A percentile compares a stretch with the other conserved stretches of the same genome.
These are phyloP conservation scores for Prunus yedoensis DNA, from an alignment of 331 rosid species.

Conservation along the genomic window DNA sequence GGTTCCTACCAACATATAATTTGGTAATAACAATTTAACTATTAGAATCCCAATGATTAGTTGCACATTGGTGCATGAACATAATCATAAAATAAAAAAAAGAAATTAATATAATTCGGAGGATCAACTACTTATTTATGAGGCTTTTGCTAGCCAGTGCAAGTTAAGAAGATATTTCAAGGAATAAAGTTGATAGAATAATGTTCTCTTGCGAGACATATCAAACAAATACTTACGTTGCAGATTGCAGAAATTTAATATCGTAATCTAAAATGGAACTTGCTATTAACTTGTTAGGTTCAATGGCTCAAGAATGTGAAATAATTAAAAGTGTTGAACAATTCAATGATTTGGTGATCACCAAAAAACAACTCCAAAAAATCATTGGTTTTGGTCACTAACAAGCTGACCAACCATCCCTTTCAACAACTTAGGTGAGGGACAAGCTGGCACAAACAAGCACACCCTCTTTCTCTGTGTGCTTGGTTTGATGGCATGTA, in stretches of 20 bases:
- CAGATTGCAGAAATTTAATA: no score
- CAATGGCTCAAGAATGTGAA: constrained; percentile 2
- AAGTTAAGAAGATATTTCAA: no score
- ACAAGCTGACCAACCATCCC: constrained; percentile 17
- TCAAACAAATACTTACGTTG: no score
- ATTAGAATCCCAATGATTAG: constrained; percentile 37
- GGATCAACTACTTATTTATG: background rate
- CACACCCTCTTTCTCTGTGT: background rate
- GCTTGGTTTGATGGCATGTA: background rate
- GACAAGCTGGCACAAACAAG: constrained; percentile 18
- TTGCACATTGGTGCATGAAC: constrained; percentile 48
- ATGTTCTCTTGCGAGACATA: no score
- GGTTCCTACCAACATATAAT: constrained; percentile 14
- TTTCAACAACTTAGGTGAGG: constrained; percentile 17
- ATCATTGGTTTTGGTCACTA: background rate
- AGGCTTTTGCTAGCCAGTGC: background rate
- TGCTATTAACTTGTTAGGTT: background rate
- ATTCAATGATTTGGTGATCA: background rate
- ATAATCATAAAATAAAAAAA: constrained; percentile 26
- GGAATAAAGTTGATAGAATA: no score
- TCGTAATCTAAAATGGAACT: no score
- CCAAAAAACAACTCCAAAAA: background rate
- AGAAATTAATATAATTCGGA: background rate
- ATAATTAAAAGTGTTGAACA: background rate
- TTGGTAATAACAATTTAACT: constrained; percentile 33